These are phyloP conservation scores for Cornus suecica DNA, from an alignment of 148 eudicot genomes.

Conservation along the genomic window DNA sequence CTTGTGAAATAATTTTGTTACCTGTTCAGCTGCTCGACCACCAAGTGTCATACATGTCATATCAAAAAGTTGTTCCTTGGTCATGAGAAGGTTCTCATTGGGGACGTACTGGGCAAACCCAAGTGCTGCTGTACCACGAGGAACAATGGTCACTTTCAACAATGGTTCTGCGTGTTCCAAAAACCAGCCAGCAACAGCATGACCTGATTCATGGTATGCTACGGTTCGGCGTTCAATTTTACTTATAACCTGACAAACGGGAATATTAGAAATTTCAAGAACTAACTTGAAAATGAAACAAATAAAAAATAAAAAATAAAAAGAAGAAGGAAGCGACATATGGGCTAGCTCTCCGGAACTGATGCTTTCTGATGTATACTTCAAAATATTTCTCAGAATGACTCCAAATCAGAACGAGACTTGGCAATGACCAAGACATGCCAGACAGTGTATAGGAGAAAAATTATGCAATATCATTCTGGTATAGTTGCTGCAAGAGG, in stretches of 20 bases:
- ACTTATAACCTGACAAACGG: slow-evolving; percentile 63
- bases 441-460: too few relatives aligned
- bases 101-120: slow-evolving; percentile 95
- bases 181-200: slow-evolving; percentile 90
- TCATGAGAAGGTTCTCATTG: slow-evolving; percentile 87
- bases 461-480: too few relatives aligned
- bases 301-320: too few relatives aligned
- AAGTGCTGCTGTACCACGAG: slow-evolving; percentile 94
- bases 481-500: too few relatives aligned
- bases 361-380: too few relatives aligned
- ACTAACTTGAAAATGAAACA: not conserved
- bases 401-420: too few relatives aligned
- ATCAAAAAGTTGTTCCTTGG: slow-evolving; percentile 93
- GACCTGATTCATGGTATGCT: slow-evolving; percentile 92
- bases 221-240: slow-evolving; percentile 80
- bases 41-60: slow-evolving; percentile 96
- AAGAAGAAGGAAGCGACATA: not conserved
- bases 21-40: slow-evolving; percentile 95
- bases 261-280: not conserved
- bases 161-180: slow-evolving; percentile 86
- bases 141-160: slow-evolving; percentile 88
- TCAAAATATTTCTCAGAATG: too few relatives aligned
- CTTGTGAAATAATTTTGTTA: slow-evolving; percentile 9
- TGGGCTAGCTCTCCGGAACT: not conserved
- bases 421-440: too few relatives aligned